Evolutionary conservation across 768 basidiomycete genomes (phyloP).

Genomic region (Leccinum truebloodii): DNA sequence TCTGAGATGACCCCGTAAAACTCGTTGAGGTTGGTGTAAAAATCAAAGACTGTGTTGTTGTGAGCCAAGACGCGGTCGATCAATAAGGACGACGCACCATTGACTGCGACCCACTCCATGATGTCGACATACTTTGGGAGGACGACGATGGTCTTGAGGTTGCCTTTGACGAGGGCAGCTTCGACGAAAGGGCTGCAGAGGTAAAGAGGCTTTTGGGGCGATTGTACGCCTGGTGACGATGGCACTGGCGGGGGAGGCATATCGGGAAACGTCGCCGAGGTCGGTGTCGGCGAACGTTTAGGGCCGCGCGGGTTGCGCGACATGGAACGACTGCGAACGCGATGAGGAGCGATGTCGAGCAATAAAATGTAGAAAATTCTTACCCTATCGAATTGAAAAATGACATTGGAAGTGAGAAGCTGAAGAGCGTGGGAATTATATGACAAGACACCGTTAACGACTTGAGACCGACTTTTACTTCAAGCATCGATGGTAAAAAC

Average conservation of each 20-base stretch:
- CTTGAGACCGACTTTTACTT: background rate
- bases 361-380: slow-evolving; percentile 26
- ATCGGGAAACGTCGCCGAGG: slow-evolving; percentile 58
- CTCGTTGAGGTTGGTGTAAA: slow-evolving; percentile 95
- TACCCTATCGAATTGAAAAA: slow-evolving; percentile 85
- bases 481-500: slow-evolving; percentile 44
- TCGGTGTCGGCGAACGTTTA: slow-evolving; percentile 76
- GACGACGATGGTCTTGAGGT: slow-evolving; percentile 98
- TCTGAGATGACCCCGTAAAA: slow-evolving; percentile 96
- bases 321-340: slow-evolving; percentile 64
- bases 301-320: slow-evolving; percentile 65
- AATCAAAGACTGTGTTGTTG: slow-evolving; percentile 77
- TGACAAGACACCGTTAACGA: background rate
- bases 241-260: slow-evolving; percentile 43
- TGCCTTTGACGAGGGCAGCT: slow-evolving; percentile 94
- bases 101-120: slow-evolving; percentile 97
- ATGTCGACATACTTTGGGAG: slow-evolving; percentile 94
- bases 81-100: slow-evolving; percentile 55
- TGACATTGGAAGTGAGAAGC: slow-evolving; percentile 44
- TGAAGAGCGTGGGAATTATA: slow-evolving; percentile 21
- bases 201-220: slow-evolving; percentile 67
- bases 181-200: slow-evolving; percentile 94
- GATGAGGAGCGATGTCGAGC: slow-evolving; percentile 1
- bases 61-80: background rate
- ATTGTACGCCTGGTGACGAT: slow-evolving; percentile 36